Base-by-base conservation (phyloP, 2,329 filamentous ascomycete genomes). In the Epichloe glyceriae region DNA sequence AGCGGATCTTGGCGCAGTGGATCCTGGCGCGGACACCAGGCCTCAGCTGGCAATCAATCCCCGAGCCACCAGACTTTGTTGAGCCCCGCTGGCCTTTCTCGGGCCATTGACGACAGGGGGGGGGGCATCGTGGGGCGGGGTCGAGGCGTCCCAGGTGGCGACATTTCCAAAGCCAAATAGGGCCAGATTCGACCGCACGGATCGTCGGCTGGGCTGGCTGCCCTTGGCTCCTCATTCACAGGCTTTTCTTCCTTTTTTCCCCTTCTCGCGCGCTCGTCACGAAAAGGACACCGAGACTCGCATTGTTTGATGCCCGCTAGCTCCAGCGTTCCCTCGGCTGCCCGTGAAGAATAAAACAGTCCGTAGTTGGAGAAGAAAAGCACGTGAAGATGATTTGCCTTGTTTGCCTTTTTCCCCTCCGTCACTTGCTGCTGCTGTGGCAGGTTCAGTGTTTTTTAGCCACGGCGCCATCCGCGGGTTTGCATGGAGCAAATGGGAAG, bases 291-390 rank as follows among this genome's bases (percentile, higher is more conserved):
- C 12, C 47, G 45, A 47, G 50, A 44, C 45, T 43, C 48, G 39
- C 50, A 51, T 51, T n/a, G n/a, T n/a, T n/a, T 26, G 34, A 48
- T 22, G 46, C 41, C 51, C 46, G 40, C 51, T 53, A 52, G 47
- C 11, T 17, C 26, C 42, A n/a, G 43, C 39, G 43, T 53, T 53
- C 52, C 56, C 54, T 57, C 56, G 56, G 56, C 53, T 53, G 53
- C 52, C 53, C 50, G 52, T 52, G 49, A 52, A 49, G 49, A 11
- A 43, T 2, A n/a, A 19, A 15, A 19, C 1, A 22, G 20, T 26
- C 22, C 22, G 17, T 30, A 3, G 33, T 26, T 26, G 8, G 38
- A 11, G 7, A 10, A 37, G 10, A 44, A 3, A 42, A 26, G 47
- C 53, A 56, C 53, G 53, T 56, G 51, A 54, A 53, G 48, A 37